A percentile compares a stretch with the other conserved stretches of the same genome.
Conservation (phyloP, 1,139 yeast genomes). For the Blastobotrys apis region DNA sequence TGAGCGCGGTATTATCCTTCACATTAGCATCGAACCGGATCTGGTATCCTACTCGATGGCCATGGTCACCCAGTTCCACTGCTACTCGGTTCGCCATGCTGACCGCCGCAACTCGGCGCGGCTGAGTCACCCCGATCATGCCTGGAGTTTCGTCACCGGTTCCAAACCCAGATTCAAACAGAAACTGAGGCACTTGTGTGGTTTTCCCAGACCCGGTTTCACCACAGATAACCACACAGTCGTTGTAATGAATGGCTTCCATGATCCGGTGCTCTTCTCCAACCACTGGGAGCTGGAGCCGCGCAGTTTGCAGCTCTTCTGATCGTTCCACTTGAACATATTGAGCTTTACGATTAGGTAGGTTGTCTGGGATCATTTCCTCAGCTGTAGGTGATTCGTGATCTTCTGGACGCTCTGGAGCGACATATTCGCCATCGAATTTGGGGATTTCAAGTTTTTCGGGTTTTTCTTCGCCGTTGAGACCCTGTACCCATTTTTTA, state of each 20-base stretch:
- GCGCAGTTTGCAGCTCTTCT: slow-evolving; percentile 57
- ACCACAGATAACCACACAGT: slow-evolving; percentile 88
- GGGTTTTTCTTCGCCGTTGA: slow-evolving; percentile 23
- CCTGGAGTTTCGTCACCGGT: slow-evolving; percentile 66
- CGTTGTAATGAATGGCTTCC: slow-evolving; percentile 95
- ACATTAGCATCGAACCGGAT: slow-evolving; percentile 82
- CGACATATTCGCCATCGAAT: slow-evolving; percentile 32
- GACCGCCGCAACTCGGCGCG: slow-evolving; percentile 97
- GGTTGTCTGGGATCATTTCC: slow-evolving; percentile 48
- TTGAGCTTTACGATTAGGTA: slow-evolving; percentile 56
- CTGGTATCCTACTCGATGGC: slow-evolving; percentile 78
- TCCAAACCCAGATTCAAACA: slow-evolving; percentile 88
- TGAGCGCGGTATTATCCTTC: slow-evolving; percentile 68
- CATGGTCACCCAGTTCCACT: slow-evolving; percentile 76
- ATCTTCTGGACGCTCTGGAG: slow-evolving; percentile 36
- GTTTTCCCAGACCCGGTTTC: slow-evolving; percentile 99
- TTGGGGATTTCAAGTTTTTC: slow-evolving; percentile 30
- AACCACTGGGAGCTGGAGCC: slow-evolving; percentile 80
- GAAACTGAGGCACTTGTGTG: slow-evolving; percentile 92
- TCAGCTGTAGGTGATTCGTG: slow-evolving; percentile 42
- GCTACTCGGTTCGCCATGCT: slow-evolving; percentile 93
- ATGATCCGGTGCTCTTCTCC: slow-evolving; percentile 88
- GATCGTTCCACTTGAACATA: slow-evolving; percentile 65
- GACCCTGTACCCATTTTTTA: slow-evolving; percentile 51
- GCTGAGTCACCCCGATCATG: slow-evolving; percentile 94